Base-by-base conservation (phyloP, 2,329 filamentous ascomycete species). In the Byssochlamys sp. region DNA sequence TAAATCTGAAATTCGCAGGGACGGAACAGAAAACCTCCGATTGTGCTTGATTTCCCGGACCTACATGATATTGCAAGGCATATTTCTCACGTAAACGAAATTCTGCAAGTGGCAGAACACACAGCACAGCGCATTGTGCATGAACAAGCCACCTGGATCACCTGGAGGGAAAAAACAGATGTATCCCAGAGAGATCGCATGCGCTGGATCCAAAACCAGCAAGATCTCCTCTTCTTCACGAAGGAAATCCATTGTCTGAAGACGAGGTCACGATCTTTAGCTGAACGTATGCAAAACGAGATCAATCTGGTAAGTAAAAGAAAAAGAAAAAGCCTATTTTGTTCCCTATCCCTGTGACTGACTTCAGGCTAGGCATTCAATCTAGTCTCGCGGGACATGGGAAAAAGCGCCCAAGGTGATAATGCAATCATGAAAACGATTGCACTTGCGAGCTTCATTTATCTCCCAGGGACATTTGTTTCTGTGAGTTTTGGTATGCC, bases 1-100 rank as follows among this genome's bases (percentile, higher is more conserved):
- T 39, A 26, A 25, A 28, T 24, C 35, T 28, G n/a, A 19, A 28
- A 39, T 9, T 12, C 14, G 27, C 31, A 65, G 63, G 54, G 48
- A 24, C 57, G 63, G 50, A 57, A 58, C 26, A 14, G 57, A 6
- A 14, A 29, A 4, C 53, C 50, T 2, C 53, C 57, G 11, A 53
- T 59, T 7, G 52, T 57, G 19, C 59, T 57, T 4, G 55, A 67
- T 28, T 68, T 68, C 56, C 61, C 60, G 10, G 56, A 60, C 11
- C 64, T 71, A 1, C 69, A 73, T 57, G 66, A 73, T 27, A 65
- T 68, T 50, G 66, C 65, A 4, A 62, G 70, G 10, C 71, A 73
- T 56, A 63, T 65, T 25, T 67, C 70, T 26, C 69, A 73, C 54
- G 65, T 61, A 3, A 65, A 62, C 4, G 70, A 73, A 59, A 67